Base-by-base conservation (phyloP, 2,329 filamentous ascomycete species). In the Penicillium griseofulvum region DNA sequence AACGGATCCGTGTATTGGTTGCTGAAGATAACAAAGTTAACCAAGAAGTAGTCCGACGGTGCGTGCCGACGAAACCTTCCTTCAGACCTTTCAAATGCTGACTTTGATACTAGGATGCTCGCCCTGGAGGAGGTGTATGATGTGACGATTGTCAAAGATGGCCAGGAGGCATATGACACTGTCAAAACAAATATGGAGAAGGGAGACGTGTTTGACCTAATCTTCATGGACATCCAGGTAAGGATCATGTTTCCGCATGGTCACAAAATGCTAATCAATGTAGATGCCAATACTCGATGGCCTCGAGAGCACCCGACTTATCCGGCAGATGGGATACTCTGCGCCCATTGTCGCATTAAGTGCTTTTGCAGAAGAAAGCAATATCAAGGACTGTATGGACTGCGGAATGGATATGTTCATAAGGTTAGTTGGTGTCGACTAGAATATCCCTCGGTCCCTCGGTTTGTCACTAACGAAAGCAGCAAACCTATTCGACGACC, bases 361-460 rank as follows among this genome's bases (percentile, higher is more conserved):
- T 11, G 92, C 92, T 2, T 96, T 96, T 66, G 87, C 90, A 0
- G 91, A 96, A 68, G 91, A 96, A 71, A 91, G 87, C 73, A 96
- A 96, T 65, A 85, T 92, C 42, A 88, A 87, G 72, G 89, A 92
- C 69, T 90, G 89, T 71, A 88, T 94, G 71, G 90, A 93, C 56
- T 91, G 87, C 1, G 92, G 92, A 52, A 96, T 96, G 91, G 85
- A 96, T 67, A 91, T 91, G 76, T 96, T 96, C 72, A 79, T 96
- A 29, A 81, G 80, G 38, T 66, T 28, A 38, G 57, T 43, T 14
- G 6, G 19, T 34, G 1, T 1, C 4, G 11, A 11, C 2, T 8
- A 7, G 5, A 2, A n/a, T 29, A 10, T 22, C 22, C 2, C 17
- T 24, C 5, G 19, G 22, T 12, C 12, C 2, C 17, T 24, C 5